phyloP scores from a whole-genome alignment of 345 rosid species.

The Conringia planisiliqua region DNA sequence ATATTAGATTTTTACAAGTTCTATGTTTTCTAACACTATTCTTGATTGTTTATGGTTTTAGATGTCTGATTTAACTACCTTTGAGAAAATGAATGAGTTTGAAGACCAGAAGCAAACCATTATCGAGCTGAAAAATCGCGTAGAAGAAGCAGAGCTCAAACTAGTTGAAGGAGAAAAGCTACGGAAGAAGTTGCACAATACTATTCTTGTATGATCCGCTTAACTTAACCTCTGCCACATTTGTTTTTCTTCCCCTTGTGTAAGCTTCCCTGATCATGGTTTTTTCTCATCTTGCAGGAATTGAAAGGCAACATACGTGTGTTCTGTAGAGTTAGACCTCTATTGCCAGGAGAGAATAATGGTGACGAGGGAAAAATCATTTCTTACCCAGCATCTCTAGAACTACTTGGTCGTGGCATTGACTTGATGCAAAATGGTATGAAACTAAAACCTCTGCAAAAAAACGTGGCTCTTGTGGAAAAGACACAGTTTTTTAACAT shows the following conservation, averaged over 20 bases:
- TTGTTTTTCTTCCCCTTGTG: neutral
- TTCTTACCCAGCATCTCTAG: constrained; percentile 70
- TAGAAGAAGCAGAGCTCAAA: constrained; percentile 87
- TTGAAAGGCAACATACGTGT: constrained; percentile 96
- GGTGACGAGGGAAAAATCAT: constrained; percentile 51
- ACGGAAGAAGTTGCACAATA: constrained; percentile 90
- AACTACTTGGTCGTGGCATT: constrained; percentile 72
- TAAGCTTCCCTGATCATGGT: constrained; percentile 14
- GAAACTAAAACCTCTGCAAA: neutral
- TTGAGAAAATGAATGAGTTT: constrained; percentile 71
- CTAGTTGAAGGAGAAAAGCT: constrained; percentile 88
- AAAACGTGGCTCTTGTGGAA: neutral
- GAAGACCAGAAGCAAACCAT: constrained; percentile 70
- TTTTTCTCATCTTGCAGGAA: constrained; percentile 56
- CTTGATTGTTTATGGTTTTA: constrained; percentile 27
- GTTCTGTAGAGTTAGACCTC: constrained; percentile 94
- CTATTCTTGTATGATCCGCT: constrained; percentile 46
- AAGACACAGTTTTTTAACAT: neutral
- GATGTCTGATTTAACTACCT: constrained; percentile 71
- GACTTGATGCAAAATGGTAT: constrained; percentile 80
- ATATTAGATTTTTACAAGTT: neutral
- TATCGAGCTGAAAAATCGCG: constrained; percentile 53
- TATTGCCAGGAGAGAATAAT: constrained; percentile 63
- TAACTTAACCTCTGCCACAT: neutral
- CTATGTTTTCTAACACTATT: neutral